Evolutionary conservation across 2,329 filamentous ascomycete genomes (phyloP), one percentile per base, ranked within the genome.

Genomic region (Exutisphaerella laricina): DNA sequence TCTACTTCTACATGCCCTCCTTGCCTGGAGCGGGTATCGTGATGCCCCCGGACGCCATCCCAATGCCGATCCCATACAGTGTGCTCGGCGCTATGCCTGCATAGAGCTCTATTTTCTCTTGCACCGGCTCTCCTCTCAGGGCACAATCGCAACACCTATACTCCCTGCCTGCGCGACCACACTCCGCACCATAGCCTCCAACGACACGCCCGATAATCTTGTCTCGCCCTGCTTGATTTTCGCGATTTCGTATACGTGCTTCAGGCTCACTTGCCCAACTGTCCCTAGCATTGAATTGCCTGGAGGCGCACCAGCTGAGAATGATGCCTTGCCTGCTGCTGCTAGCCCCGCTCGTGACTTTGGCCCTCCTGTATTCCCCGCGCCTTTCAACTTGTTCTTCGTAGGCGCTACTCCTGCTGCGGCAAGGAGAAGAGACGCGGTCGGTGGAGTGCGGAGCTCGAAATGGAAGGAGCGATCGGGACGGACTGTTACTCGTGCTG

Each of bases 161-260:
- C 71, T 73, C 41, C 63, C 70, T 40, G 71, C 71, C 63, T 74
- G 71, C 43, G 67, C 77, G 32, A 71, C 57, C 20, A 89, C 86
- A 16, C 88, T 90, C 52, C 85, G 78, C 18, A 80, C 73, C 59
- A 97, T 64, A 0, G 85, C 88, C 68, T 96, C 88, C 23, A 94
- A 77, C 52, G 82, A 88, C 82, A 89, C 85, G 0, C 84, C 82
- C 62, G 57, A 62, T 52, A 74, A 51, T 43, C 71, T 58, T 29
- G 57, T 60, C 66, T 74, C 71, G 2, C 55, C 53, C 41, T 67
- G 84, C 77, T 98, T 98, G 61, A 98, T 94, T 74, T 87, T 89
- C 53, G 92, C 92, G 67, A 98, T 97, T 71, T 97, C 90, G 69
- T 88, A 97, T 16, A 98, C 73, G 69, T 98, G 92, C 74, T 98